phyloP scores from a whole-genome alignment of 257 asterid species.

The Solanum etuberosum region DNA sequence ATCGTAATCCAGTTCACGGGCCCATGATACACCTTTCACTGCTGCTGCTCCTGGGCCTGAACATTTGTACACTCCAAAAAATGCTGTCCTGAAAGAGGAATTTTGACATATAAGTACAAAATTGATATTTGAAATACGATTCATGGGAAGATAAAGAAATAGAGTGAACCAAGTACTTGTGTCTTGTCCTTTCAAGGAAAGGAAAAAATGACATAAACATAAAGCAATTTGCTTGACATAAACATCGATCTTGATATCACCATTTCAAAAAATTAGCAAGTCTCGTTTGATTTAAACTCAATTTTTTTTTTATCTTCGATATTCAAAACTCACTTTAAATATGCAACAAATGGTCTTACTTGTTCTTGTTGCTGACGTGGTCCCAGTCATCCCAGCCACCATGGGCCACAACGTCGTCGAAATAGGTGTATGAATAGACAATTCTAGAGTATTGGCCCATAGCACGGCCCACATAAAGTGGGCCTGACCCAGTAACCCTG shows the following conservation, averaged over 20 bases:
- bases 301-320: not conserved
- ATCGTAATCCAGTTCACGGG: slow-evolving; percentile 29
- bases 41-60: slow-evolving; percentile 38
- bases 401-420: slow-evolving; percentile 66
- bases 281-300: not conserved
- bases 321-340: not conserved
- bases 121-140: not conserved
- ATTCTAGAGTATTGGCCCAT: slow-evolving; percentile 87
- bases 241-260: not conserved
- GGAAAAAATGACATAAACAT: not conserved
- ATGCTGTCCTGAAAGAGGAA: slow-evolving; percentile 22
- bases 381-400: slow-evolving; percentile 98
- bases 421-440: slow-evolving; percentile 58
- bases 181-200: too few relatives aligned
- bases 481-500: slow-evolving; percentile 66
- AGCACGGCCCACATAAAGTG: slow-evolving; percentile 79
- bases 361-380: slow-evolving; percentile 67
- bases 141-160: not conserved
- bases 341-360: slow-evolving; percentile 15
- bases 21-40: slow-evolving; percentile 53
- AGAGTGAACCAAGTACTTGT: not conserved
- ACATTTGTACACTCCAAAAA: slow-evolving; percentile 34
- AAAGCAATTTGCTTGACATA: not conserved
- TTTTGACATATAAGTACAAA: not conserved
- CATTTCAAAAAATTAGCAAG: not conserved